Percentiles rank a stretch among this genome's conserved stretches.
phyloP scores from a whole-genome alignment of 2,329 filamentous ascomycete species.

The Aspergillus caelatus region DNA sequence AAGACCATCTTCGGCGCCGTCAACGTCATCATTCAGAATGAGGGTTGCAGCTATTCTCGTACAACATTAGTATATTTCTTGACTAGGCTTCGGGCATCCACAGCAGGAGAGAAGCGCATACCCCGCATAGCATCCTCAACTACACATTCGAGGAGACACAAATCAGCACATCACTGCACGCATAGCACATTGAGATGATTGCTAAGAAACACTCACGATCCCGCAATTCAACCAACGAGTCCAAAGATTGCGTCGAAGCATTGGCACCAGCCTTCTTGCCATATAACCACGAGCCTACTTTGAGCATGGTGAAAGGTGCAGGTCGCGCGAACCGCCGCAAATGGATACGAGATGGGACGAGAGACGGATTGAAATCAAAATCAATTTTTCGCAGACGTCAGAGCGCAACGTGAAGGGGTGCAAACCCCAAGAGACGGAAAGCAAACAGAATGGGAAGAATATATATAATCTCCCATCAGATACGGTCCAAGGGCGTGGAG shows the following conservation, averaged over 20 bases:
- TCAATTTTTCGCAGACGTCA: constrained; percentile 13
- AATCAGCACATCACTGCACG: constrained; percentile 25
- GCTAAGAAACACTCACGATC: constrained; percentile 39
- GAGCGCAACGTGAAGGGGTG: constrained; percentile 18
- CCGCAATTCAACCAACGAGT: constrained; percentile 60
- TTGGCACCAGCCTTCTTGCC: constrained; percentile 42
- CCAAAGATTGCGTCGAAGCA: constrained; percentile 58
- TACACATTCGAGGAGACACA: constrained; percentile 18
- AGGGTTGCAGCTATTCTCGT: constrained; percentile 59
- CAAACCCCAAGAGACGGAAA: constrained; percentile 17
- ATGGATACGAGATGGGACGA: constrained; percentile 4
- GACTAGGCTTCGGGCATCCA: background rate
- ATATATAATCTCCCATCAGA: constrained; percentile 29
- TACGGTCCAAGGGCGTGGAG: constrained; percentile 14
- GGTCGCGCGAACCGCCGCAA: background rate
- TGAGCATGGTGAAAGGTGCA: constrained; percentile 35
- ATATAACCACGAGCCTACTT: constrained; percentile 50
- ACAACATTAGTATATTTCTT: constrained; percentile 10
- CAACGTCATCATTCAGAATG: constrained; percentile 89
- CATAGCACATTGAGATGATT: constrained; percentile 8
- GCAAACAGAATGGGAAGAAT: constrained; percentile 30
- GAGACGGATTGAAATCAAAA: background rate
- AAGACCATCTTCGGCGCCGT: constrained; percentile 74
- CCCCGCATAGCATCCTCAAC: constrained; percentile 49
- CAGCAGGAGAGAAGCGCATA: constrained; percentile 27